These are phyloP conservation scores for Trichoderma oligosporum DNA, from an alignment of 2,329 filamentous ascomycete genomes.

Conservation along the genomic window DNA sequence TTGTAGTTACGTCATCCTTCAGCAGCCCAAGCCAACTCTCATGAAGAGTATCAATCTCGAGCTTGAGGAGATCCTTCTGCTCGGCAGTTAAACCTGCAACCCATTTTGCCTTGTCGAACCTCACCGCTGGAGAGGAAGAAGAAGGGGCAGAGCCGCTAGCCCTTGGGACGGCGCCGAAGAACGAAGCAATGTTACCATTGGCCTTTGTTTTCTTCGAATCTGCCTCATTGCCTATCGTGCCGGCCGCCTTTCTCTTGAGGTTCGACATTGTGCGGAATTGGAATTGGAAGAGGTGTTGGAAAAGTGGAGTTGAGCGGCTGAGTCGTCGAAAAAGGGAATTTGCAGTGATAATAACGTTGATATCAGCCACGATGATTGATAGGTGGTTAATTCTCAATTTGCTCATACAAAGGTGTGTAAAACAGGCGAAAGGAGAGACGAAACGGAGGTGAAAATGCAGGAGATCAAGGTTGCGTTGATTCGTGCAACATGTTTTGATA, in stretches of 20 bases:
- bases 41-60: constrained; percentile 90
- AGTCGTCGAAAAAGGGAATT: constrained; percentile 14
- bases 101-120: constrained; percentile 90
- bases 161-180: constrained; percentile 71
- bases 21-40: constrained; percentile 87
- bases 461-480: background rate
- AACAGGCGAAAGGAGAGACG: background rate
- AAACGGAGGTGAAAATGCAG: background rate
- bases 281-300: background rate
- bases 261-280: constrained; percentile 44
- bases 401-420: background rate
- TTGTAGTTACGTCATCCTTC: constrained; percentile 76
- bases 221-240: constrained; percentile 31
- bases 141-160: constrained; percentile 30
- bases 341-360: constrained; percentile 8
- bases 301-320: constrained; percentile 21
- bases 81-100: constrained; percentile 73
- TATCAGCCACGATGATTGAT: background rate
- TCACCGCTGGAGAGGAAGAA: constrained; percentile 38
- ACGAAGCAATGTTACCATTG: constrained; percentile 79
- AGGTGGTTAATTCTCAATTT: background rate
- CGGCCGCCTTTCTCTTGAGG: constrained; percentile 64
- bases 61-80: constrained; percentile 73
- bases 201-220: constrained; percentile 69
- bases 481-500: constrained; percentile 1